phyloP scores from a whole-genome alignment of 2,329 filamentous ascomycete species.

The Talaromyces islandicus region DNA sequence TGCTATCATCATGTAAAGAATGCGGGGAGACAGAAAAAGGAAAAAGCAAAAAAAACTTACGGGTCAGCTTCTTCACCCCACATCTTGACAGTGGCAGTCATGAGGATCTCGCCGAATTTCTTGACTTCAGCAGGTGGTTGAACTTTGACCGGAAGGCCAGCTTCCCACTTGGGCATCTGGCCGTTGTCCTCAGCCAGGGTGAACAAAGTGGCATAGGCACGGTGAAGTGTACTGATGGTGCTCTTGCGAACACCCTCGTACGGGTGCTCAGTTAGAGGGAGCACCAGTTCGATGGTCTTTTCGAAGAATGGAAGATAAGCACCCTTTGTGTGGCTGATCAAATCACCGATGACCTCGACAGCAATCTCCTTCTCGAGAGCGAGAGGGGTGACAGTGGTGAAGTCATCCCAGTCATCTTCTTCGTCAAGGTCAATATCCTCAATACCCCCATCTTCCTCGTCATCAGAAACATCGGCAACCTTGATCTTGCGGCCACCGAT shows the following conservation, averaged over 20 bases:
- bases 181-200: conserved; percentile 76
- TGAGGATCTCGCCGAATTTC: conserved; percentile 80
- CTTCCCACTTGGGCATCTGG: conserved; percentile 74
- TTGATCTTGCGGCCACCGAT: conserved; percentile 81
- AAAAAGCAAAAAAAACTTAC: conserved; percentile 55
- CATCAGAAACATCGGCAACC: conserved; percentile 60
- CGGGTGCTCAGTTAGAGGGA: conserved; percentile 76
- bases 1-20: conserved; percentile 69
- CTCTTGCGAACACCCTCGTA: conserved; percentile 94
- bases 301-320: conserved; percentile 80
- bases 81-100: conserved; percentile 73
- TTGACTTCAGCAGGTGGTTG: conserved; percentile 72
- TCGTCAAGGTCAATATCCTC: conserved; percentile 66
- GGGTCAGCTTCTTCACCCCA: conserved; percentile 90
- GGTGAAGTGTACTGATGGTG: conserved; percentile 85
- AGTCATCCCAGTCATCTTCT: conserved; percentile 77
- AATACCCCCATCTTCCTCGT: conserved; percentile 57
- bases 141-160: conserved; percentile 76
- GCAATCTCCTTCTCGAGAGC: conserved; percentile 97
- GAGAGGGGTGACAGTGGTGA: conserved; percentile 78
- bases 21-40: background rate
- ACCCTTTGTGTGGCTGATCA: conserved; percentile 78
- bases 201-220: conserved; percentile 87
- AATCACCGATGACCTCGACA: conserved; percentile 87
- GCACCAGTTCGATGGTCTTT: conserved; percentile 74